Conservation (phyloP, 2,329 filamentous ascomycete species). For the Aspergillus neoniger region DNA sequence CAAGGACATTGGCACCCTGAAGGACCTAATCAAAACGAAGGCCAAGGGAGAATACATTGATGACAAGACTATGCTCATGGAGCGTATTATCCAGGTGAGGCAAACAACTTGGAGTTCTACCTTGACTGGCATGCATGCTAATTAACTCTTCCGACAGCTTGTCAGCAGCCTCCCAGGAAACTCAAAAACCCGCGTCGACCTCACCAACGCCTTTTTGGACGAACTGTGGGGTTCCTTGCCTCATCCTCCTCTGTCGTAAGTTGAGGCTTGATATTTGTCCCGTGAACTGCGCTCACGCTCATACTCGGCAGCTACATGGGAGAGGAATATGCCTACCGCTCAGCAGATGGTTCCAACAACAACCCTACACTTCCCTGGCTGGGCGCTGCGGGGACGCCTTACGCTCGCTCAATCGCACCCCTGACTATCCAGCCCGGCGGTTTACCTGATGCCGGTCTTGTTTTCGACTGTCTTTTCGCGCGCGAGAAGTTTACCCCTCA, state of each 20-base stretch:
- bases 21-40: constrained; percentile 63
- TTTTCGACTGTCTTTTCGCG: constrained; percentile 49
- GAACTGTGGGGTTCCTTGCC: constrained; percentile 71
- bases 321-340: constrained; percentile 64
- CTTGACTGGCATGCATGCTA: neutral
- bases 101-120: neutral
- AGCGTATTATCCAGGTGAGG: constrained; percentile 63
- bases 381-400: constrained; percentile 67
- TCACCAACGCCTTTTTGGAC: constrained; percentile 69
- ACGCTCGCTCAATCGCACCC: constrained; percentile 65
- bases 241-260: constrained; percentile 69
- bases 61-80: constrained; percentile 78
- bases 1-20: constrained; percentile 64
- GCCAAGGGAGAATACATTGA: constrained; percentile 66
- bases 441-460: constrained; percentile 63
- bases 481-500: constrained; percentile 52
- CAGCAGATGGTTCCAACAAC: constrained; percentile 71
- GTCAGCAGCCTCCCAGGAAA: constrained; percentile 64
- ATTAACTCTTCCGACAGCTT: constrained; percentile 46
- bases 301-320: constrained; percentile 42
- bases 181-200: constrained; percentile 61
- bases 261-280: neutral
- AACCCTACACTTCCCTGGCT: constrained; percentile 67
- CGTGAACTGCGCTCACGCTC: neutral
- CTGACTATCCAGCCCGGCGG: constrained; percentile 62